A percentile compares a stretch with the other conserved stretches of the same genome.
Evolutionary conservation across 768 basidiomycete species (phyloP).

Genomic region (Clitopilus passeckerianus): DNA sequence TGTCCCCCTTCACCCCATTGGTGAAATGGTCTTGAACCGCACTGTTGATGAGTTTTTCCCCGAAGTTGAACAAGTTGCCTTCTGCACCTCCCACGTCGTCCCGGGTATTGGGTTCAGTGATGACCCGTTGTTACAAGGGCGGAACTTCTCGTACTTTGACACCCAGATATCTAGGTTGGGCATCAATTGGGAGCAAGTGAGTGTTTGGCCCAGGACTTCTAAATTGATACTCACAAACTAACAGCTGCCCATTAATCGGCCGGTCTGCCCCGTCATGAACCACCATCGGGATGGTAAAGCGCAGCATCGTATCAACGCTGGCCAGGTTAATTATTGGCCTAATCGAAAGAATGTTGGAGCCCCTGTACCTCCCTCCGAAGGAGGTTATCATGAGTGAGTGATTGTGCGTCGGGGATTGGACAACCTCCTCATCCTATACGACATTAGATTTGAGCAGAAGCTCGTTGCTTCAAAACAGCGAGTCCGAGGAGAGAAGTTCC

Average conservation of each 20-base stretch:
- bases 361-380: constrained; percentile 43
- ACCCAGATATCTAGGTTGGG: constrained; percentile 81
- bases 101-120: constrained; percentile 70
- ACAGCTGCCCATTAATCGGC: constrained; percentile 81
- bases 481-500: constrained; percentile 67
- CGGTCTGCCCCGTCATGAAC: constrained; percentile 71
- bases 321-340: constrained; percentile 75
- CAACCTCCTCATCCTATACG: too few relatives aligned
- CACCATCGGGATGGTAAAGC: constrained; percentile 58
- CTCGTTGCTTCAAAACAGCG: constrained; percentile 52
- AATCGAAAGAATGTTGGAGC: constrained; percentile 55
- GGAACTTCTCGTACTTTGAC: constrained; percentile 87
- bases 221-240: not conserved
- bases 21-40: constrained; percentile 64
- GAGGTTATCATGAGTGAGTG: constrained; percentile 54
- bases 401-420: not conserved
- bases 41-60: constrained; percentile 75
- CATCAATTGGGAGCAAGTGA: constrained; percentile 68
- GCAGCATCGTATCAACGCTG: constrained; percentile 54
- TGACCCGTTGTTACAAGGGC: constrained; percentile 77
- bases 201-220: not conserved
- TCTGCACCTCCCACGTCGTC: constrained; percentile 72
- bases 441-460: constrained; percentile 40
- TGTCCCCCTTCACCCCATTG: constrained; percentile 73
- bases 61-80: constrained; percentile 86